Base-by-base conservation (phyloP, 2,329 filamentous ascomycete genomes). In the Fusarium proliferatum region DNA sequence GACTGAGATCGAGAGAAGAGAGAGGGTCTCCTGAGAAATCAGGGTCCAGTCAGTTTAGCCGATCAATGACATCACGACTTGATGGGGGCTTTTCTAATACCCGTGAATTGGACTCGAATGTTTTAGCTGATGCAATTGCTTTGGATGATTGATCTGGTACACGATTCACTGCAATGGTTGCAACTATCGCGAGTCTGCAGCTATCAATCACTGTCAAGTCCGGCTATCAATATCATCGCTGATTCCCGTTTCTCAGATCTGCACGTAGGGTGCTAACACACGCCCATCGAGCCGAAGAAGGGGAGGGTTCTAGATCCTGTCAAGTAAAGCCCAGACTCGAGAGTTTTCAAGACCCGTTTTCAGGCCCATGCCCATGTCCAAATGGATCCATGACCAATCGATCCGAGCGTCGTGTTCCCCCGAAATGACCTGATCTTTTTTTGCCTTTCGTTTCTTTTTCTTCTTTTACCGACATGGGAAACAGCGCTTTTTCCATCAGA, bases 41-140 rank as follows among this genome's bases (percentile, higher is more conserved):
- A 72, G 69, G 68, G 69, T 72, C 70, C 70, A 72, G 33, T 52
- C 33, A 48, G 43, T 39, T 28, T 30, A 21, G 28, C 42, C 36
- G 52, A 49, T 71, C 56, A 55, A 73, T 72, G 69, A 72, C 70
- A 72, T 72, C 70, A 72, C 48, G 59, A 69, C 45, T 67, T 38
- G 42, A 34, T 15, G 19, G 39, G 42, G 21, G 17, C 11, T 17
- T 57, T 33, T 28, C 16, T 26, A 33, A 53, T 19, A 45, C 19
- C 34, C 26, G 23, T 23, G 30, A 48, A 41, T 17, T 46, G 45
- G 42, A 56, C 10, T 33, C 21, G 38, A 64, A 26, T 51, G 21
- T 59, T 49, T 57, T 45, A 36, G 53, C 26, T 34, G 34, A 10
- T 55, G 23, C 51, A 30, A 49, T 30, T 30, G 56, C 23, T 28